Percentiles rank a stretch among this genome's conserved stretches.
These are phyloP conservation scores for Escallonia herrerae DNA, from an alignment of 129 eudicot genomes.

Conservation along the genomic window DNA sequence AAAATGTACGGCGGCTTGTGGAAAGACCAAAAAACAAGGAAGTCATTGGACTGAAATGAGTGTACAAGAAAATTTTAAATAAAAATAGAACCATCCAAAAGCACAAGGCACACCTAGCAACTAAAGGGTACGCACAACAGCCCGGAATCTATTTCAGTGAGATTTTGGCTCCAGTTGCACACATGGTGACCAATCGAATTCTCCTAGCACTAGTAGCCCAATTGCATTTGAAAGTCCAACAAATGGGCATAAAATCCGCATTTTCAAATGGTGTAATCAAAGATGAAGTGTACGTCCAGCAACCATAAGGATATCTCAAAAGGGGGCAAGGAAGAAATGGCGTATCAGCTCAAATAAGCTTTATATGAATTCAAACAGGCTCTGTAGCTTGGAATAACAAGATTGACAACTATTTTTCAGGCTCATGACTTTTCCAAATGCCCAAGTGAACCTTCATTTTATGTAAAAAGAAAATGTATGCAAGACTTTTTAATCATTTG, in stretches of 20 bases:
- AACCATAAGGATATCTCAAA: background rate
- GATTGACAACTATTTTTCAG: background rate
- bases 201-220: background rate
- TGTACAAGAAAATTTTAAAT: background rate
- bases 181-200: background rate
- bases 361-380: background rate
- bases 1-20: background rate
- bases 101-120: too few relatives aligned
- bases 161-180: background rate
- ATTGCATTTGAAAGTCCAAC: background rate
- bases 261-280: background rate
- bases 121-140: too few relatives aligned
- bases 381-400: background rate
- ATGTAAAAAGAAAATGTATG: background rate
- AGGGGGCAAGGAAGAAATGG: background rate
- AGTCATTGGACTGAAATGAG: background rate
- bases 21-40: background rate
- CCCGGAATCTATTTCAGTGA: background rate
- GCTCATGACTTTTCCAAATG: background rate
- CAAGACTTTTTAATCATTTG: background rate
- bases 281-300: background rate
- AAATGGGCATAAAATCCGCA: background rate
- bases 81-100: too few relatives aligned
- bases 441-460: background rate
- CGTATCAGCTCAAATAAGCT: background rate